Evolutionary conservation across 164 flowering plant species (phyloP), one percentile per base, ranked within the genome.

Genomic region (Taxillus chinensis): DNA sequence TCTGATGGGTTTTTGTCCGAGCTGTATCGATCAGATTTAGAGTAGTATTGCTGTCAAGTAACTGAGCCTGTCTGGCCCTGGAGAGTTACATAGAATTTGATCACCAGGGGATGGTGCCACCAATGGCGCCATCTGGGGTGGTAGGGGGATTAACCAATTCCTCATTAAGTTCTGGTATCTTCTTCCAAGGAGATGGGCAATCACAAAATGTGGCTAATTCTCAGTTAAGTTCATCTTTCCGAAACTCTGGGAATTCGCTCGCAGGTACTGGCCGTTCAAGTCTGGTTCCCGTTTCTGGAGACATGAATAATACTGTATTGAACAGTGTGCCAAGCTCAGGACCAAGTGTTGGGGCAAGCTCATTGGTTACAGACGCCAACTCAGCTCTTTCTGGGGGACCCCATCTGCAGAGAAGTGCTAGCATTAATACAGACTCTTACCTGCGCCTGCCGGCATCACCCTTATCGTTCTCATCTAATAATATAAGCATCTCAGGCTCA

Each of bases 321-420:
- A 86, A 82, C 64, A 80, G 89, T 67, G 82, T 83, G 56, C 87
- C 83, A 57, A 90, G 76, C 76, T 91, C 99, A 2, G 97, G 91
- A 45, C 92, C 91, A 5, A 89, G 99, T 77, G 83, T 87, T 67
- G 96, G 96, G 55, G 98, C 95, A 39, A 89, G 96, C 73, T 93
- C 99, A 9, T 70, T 90, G 74, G 96, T 90, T 37, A 89, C 99
- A 50, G 97, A 90, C 80, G 97, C 97, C 7, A 93, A 90, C 66
- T 93, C 99, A 5, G 86, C 85, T 2, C 79, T 86, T 60, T 90
- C 99, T 7, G 97, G 97, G n/a, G 99, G 93, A 39, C 90, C 95
- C 43, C 87, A 79, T 69, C 70, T 91, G 71, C 99, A 95, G 80
- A 84, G 97, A 82, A 91, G 93, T 80, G 87, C 92, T 2, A 95